phyloP scores from a whole-genome alignment of 2,329 filamentous ascomycete genomes.

The Aureobasidium sp. region DNA sequence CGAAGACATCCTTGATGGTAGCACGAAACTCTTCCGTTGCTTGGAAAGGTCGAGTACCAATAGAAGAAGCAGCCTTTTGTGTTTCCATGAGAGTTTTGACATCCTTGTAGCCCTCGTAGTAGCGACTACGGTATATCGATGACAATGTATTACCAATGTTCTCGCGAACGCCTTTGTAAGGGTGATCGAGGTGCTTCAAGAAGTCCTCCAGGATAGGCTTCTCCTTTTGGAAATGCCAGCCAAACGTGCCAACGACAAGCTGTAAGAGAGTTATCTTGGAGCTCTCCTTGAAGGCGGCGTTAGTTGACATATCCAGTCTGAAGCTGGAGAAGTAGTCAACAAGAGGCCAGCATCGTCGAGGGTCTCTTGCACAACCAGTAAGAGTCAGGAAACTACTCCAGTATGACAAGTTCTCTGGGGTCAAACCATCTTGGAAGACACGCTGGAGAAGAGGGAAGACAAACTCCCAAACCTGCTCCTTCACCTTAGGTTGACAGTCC shows the following conservation, averaged over 20 bases:
- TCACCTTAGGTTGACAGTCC: slow-evolving; percentile 66
- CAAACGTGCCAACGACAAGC: slow-evolving; percentile 75
- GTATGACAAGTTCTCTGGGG: slow-evolving; percentile 87
- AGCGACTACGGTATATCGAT: slow-evolving; percentile 80
- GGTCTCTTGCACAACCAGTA: slow-evolving; percentile 80
- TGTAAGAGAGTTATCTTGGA: slow-evolving; percentile 90
- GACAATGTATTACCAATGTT: slow-evolving; percentile 85
- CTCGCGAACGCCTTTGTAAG: slow-evolving; percentile 94
- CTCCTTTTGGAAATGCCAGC: slow-evolving; percentile 93
- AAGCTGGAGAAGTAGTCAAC: slow-evolving; percentile 76
- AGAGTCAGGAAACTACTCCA: slow-evolving; percentile 93
- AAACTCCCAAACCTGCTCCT: slow-evolving; percentile 76
- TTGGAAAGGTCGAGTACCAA: slow-evolving; percentile 76
- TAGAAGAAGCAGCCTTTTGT: slow-evolving; percentile 71
- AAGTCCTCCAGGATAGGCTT: slow-evolving; percentile 85
- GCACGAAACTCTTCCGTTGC: slow-evolving; percentile 64
- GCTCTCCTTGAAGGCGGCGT: slow-evolving; percentile 97
- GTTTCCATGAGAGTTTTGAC: slow-evolving; percentile 65
- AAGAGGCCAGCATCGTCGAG: slow-evolving; percentile 76
- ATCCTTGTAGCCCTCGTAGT: slow-evolving; percentile 86
- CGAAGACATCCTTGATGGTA: slow-evolving; percentile 68
- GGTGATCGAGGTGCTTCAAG: slow-evolving; percentile 84
- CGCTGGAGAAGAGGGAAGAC: slow-evolving; percentile 79
- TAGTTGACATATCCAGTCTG: slow-evolving; percentile 85
- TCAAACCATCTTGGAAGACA: slow-evolving; percentile 84